Evolutionary conservation across 257 asterid genomes (phyloP), one percentile per base, ranked within the genome.

Genomic region (Solanum rostratum): DNA sequence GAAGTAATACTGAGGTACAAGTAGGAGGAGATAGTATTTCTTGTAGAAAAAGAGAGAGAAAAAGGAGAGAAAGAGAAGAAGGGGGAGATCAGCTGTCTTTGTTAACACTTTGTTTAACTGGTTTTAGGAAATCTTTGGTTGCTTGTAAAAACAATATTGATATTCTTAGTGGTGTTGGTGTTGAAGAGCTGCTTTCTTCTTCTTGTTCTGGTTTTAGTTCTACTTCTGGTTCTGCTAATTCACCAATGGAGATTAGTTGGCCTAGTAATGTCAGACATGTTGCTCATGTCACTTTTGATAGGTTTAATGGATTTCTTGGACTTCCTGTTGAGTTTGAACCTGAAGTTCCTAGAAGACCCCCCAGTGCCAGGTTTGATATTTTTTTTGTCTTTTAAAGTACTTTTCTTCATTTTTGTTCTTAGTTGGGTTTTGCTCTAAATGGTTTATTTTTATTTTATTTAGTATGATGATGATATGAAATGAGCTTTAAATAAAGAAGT

Each of bases 261-360:
- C 93, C 93, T 59, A 86, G 92, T 52, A 90, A 92, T 88, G 95
- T 92, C 8, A 87, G 92, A 71, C 95, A 92, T 88, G 92, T 92
- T 69, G 90, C 93, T 79, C 95, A 92, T 84, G 95, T 92, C 53
- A 92, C 93, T 22, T 92, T 92, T 80, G 95, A 92, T 86, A 82
- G 93, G 3, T 90, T 92, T 87, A 85, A 90, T 87, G 95, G 95
- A 18, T 92, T 92, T 83, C 91, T 92, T 81, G 95, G 95, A 24
- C 92, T 92, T 24, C 95, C 95, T 79, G 92, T 88, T 86, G 95
- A 92, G 88, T 90, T 92, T 85, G 95, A 92, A 87, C 95, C 95
- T 24, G 92, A 92, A 82, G 92, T 92, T 45, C 93, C 95, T 50
- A 86, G 93, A 80, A 92, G 89, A 84, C 91, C 95, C 24, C 95